Base-by-base conservation (phyloP, 73 alveolate genomes). In the Vitrella brassicaformis region DNA sequence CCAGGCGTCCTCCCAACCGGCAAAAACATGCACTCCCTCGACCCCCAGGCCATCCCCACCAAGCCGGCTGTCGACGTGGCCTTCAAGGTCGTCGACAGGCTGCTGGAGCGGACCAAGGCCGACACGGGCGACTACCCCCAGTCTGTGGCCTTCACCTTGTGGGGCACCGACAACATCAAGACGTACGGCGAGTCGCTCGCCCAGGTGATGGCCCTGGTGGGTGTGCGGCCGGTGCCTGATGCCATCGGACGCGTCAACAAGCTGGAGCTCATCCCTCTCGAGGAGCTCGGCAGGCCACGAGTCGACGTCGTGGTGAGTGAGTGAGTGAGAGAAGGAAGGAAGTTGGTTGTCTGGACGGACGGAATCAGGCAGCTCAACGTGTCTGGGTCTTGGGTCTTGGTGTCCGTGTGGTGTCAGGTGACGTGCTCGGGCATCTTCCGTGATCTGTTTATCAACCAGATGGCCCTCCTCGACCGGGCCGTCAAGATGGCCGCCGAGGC, bases 131-230 rank as follows among this genome's bases (percentile, higher is more conserved):
- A 81, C 85, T 30, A 64, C 75, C 87, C 87, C 27, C 85, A 81
- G 82, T 67, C 87, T 47, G 69, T 81, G 27, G 87, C 87, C 71
- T 76, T 81, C 77, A 76, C 81, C 31, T 69, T 81, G 14, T 81
- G 87, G 87, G 87, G 87, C 66, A 81, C 87, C 0, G 87, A 81
- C 77, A 81, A 81, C 78, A 81, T 81, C 78, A 81, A 81, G 87
- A 81, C 87, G 45, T 81, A 81, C 47, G 87, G 87, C 14, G 87
- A 81, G 83, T 64, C 80, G 67, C 27, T 81, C 74, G 87, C 87
- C 19, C 87, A 81, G 87, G 87, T 81, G 31, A 70, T 81, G 79
- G 80, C 84, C 74, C 68, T 81, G 31, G 77, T 81, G 14, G 87
- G 87, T 28, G 87, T 79, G 27, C 75, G 78, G 10, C 87, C 87